Evolutionary conservation across 2,329 filamentous ascomycete genomes (phyloP).

Genomic region (Cladosporium sp.): DNA sequence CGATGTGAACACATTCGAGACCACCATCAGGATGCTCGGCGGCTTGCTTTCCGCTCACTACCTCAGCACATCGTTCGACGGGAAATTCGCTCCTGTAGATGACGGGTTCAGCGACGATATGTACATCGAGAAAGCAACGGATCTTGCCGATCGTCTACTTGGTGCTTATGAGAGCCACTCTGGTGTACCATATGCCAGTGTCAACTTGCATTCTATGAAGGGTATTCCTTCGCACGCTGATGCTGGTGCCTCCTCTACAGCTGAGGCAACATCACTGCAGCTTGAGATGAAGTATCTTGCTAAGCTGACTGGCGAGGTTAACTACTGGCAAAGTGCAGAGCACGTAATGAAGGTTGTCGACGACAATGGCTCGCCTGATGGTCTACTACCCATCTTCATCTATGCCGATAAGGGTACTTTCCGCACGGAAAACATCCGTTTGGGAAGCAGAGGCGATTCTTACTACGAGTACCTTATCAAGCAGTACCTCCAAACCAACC

Average conservation of each 20-base stretch:
- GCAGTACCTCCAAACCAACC: slow-evolving; percentile 91
- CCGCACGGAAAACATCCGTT: slow-evolving; percentile 78
- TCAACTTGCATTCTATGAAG: slow-evolving; percentile 76
- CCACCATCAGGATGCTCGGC: slow-evolving; percentile 95
- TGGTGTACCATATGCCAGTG: slow-evolving; percentile 85
- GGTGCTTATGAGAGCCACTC: slow-evolving; percentile 85
- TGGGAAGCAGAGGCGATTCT: slow-evolving; percentile 92
- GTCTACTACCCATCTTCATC: slow-evolving; percentile 89
- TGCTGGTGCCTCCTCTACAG: slow-evolving; percentile 85
- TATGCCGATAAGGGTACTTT: slow-evolving; percentile 78
- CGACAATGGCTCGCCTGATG: slow-evolving; percentile 74
- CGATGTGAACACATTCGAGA: slow-evolving; percentile 97
- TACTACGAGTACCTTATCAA: slow-evolving; percentile 99
- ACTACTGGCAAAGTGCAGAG: slow-evolving; percentile 91
- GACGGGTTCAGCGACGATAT: slow-evolving; percentile 80
- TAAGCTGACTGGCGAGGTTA: slow-evolving; percentile 86
- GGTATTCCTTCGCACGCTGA: slow-evolving; percentile 82
- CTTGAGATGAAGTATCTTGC: slow-evolving; percentile 97
- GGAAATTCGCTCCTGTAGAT: slow-evolving; percentile 69
- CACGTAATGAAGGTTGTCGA: slow-evolving; percentile 91
- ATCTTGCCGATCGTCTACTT: slow-evolving; percentile 83
- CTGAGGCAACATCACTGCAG: slow-evolving; percentile 88
- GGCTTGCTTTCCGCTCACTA: slow-evolving; percentile 93
- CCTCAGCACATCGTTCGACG: slow-evolving; percentile 77
- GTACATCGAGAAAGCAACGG: slow-evolving; percentile 93